Conservation (phyloP, 148 eudicot genomes). For the Silene latifolia region DNA sequence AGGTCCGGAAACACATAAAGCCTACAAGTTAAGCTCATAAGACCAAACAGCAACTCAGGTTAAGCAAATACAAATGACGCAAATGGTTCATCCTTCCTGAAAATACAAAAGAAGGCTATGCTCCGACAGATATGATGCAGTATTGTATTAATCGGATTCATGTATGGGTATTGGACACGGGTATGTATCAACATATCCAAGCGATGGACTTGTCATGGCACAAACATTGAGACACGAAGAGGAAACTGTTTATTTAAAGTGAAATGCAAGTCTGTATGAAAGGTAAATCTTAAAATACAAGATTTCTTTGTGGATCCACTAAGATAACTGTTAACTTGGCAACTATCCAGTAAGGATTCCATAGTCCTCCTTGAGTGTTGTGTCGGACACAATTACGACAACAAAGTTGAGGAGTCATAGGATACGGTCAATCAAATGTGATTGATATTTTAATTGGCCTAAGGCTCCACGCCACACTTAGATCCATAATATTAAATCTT, state of each 20-base stretch:
- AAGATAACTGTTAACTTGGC: too few relatives aligned
- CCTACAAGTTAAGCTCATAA: conserved; percentile 42
- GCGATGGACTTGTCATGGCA: background rate
- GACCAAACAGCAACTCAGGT: background rate
- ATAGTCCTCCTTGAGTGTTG: too few relatives aligned
- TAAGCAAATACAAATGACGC: conserved; percentile 4
- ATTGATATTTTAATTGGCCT: background rate
- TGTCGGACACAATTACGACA: too few relatives aligned
- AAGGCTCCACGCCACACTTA: background rate
- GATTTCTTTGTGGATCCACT: too few relatives aligned
- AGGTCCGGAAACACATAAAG: conserved; percentile 67
- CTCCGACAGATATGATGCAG: background rate
- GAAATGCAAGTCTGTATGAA: too few relatives aligned
- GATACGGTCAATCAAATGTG: background rate
- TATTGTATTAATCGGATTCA: too few relatives aligned
- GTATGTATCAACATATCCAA: background rate
- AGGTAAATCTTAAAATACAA: too few relatives aligned
- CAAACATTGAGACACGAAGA: background rate
- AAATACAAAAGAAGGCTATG: too few relatives aligned
- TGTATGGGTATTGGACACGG: background rate
- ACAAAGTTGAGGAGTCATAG: background rate
- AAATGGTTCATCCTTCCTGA: background rate
- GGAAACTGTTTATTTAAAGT: background rate
- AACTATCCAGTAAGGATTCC: too few relatives aligned
- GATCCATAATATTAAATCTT: background rate